Conservation (phyloP, 1,139 yeast species). For the Blastobotrys illinoisensis region DNA sequence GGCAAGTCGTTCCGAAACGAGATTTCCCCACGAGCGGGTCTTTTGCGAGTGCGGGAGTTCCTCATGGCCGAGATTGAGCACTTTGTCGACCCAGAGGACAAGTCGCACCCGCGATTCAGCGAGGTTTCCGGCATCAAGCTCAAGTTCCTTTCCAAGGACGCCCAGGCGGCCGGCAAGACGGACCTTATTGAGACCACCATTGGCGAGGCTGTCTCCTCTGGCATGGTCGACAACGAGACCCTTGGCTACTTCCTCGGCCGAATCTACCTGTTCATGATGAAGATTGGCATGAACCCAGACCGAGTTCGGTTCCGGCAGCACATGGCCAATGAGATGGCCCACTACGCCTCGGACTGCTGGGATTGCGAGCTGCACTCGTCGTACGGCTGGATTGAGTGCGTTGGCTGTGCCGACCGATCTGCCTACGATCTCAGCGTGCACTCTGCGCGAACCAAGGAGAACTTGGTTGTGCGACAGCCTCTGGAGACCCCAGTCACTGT, state of each 20-base stretch:
- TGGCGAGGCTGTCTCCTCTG: constrained; percentile 83
- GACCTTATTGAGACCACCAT: constrained; percentile 58
- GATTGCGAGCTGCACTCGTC: constrained; percentile 96
- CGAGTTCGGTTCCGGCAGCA: constrained; percentile 97
- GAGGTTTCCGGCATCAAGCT: constrained; percentile 71
- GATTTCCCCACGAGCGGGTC: constrained; percentile 96
- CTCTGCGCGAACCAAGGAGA: constrained; percentile 90
- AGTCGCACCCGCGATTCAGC: constrained; percentile 72
- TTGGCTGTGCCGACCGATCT: constrained; percentile 99
- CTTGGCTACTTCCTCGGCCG: constrained; percentile 95
- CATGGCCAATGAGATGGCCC: constrained; percentile 99
- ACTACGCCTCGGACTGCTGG: constrained; percentile 99
- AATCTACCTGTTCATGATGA: constrained; percentile 74
- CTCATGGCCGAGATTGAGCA: constrained; percentile 99
- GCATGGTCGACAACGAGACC: constrained; percentile 94
- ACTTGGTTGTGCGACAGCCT: constrained; percentile 87
- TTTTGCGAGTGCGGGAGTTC: constrained; percentile 96
- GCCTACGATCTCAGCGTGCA: constrained; percentile 97
- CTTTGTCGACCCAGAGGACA: constrained; percentile 88
- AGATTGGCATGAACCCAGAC: constrained; percentile 82
- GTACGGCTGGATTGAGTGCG: constrained; percentile 99
- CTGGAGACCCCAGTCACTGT: constrained; percentile 78
- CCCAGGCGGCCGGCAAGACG: constrained; percentile 82
- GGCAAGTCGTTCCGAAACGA: constrained; percentile 99
- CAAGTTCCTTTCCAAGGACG: constrained; percentile 74